A percentile compares a stretch with the other conserved stretches of the same genome.
These are phyloP conservation scores for Trichoderma afroharzianum DNA, from an alignment of 2,329 filamentous ascomycete species.

Conservation along the genomic window DNA sequence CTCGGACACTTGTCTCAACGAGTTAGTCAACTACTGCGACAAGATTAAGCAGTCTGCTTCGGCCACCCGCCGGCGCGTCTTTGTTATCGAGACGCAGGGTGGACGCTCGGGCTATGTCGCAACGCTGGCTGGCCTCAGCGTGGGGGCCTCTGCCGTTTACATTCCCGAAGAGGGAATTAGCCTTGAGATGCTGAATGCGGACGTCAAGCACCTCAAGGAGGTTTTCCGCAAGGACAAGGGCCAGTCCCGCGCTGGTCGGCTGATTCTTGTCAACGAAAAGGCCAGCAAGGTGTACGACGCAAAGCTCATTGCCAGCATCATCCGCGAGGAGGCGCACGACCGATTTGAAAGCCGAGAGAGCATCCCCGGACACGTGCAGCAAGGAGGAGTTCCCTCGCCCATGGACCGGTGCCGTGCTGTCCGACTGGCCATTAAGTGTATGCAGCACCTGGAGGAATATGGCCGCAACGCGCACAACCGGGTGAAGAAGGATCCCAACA, in stretches of 20 bases:
- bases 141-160: slow-evolving; percentile 90
- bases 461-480: slow-evolving; percentile 61
- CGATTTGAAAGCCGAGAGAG: slow-evolving; percentile 90
- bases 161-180: slow-evolving; percentile 95
- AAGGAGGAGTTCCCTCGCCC: slow-evolving; percentile 85
- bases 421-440: slow-evolving; percentile 87
- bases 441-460: slow-evolving; percentile 83
- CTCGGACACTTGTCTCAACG: slow-evolving; percentile 94
- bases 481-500: slow-evolving; percentile 70
- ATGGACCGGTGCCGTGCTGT: slow-evolving; percentile 96
- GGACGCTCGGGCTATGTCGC: slow-evolving; percentile 92
- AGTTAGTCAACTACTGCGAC: slow-evolving; percentile 91
- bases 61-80: slow-evolving; percentile 86
- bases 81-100: slow-evolving; percentile 97
- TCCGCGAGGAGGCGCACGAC: slow-evolving; percentile 86
- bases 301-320: slow-evolving; percentile 91
- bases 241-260: slow-evolving; percentile 82
- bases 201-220: slow-evolving; percentile 84
- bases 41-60: slow-evolving; percentile 97
- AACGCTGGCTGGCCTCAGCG: slow-evolving; percentile 83
- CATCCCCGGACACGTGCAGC: slow-evolving; percentile 91
- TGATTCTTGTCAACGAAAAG: slow-evolving; percentile 96
- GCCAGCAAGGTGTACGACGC: slow-evolving; percentile 87
- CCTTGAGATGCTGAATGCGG: slow-evolving; percentile 85
- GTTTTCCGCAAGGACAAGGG: slow-evolving; percentile 83